Base-by-base conservation (phyloP, 2,329 filamentous ascomycete genomes). In the Knufia fluminis region DNA sequence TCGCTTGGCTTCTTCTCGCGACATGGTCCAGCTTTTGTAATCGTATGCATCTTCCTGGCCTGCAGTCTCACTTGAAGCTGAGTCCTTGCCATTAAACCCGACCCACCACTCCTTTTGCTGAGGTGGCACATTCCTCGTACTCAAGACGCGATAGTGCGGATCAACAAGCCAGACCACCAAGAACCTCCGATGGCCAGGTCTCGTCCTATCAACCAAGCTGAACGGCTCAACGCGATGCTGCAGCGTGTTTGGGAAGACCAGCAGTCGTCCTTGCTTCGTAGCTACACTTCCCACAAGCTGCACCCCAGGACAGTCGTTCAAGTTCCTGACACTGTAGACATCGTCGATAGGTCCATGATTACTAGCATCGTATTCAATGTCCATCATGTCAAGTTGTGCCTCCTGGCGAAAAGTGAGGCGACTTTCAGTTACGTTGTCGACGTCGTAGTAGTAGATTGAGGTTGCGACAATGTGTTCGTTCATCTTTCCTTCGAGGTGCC, bases 381-480 rank as follows among this genome's bases (percentile, higher is more conserved):
- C 65, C 46, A 48, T 66, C 62, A 45, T 53, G 14, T 39, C 68
- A 57, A n/a, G 42, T 22, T 63, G 58, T 17, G 68, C 59, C 0
- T 58, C 51, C 14, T 73, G 74, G 7, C 71, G 73, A 59, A 83
- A 80, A 2, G 65, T 63, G 3, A 84, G 68, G 3, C 57, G 59
- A 41, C 69, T 71, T 1, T 74, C 68, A 0, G 74, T 75, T 45
- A 83, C 74, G 60, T 86, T 86, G 0, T 79, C 71, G 40, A 61
- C 66, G 52, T 81, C 76, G 55, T 78, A 78, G 61, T 81, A 80
- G 62, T 80, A 81, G 16, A 85, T 65, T 0, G 80, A 76, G 0
- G 79, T 80, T 0, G 79, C 79, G 54, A 73, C 74, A 32, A 86
- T 82, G 54, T 75, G 76, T 61, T 85, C 81, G 56, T 85, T 84